Percentiles rank a stretch among this genome's conserved stretches.
phyloP scores from a whole-genome alignment of 2,329 filamentous ascomycete species.

The Botrytis byssoidea region DNA sequence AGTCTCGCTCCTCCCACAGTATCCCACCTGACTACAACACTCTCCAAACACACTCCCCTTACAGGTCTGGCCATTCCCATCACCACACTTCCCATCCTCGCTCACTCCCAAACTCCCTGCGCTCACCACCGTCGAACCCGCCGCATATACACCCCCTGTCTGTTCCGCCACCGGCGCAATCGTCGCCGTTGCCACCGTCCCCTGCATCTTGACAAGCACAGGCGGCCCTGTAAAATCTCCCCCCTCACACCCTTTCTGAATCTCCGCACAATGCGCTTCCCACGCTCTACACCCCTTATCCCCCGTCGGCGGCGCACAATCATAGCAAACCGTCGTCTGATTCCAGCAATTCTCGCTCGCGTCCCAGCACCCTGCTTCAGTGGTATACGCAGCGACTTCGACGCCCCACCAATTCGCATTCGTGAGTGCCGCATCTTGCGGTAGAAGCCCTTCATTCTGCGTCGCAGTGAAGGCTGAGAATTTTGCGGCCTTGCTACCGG shows the following conservation, averaged over 20 bases:
- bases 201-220: background rate
- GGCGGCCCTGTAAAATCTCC: conserved; percentile 49
- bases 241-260: conserved; percentile 46
- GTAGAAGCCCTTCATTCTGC: conserved; percentile 52
- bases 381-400: conserved; percentile 56
- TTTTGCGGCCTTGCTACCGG: conserved; percentile 3
- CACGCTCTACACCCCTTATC: conserved; percentile 58
- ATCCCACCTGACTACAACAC: conserved; percentile 14
- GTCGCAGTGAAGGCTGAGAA: conserved; percentile 21
- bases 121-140: background rate
- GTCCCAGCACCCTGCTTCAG: conserved; percentile 59
- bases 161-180: background rate
- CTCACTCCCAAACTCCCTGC: background rate
- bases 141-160: background rate
- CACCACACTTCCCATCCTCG: conserved; percentile 18
- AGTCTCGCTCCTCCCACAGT: background rate
- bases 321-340: conserved; percentile 61
- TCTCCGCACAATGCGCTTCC: conserved; percentile 58
- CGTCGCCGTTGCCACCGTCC: background rate
- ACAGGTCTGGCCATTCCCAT: conserved; percentile 3
- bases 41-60: conserved; percentile 14
- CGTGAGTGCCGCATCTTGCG: conserved; percentile 56
- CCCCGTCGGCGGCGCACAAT: conserved; percentile 57
- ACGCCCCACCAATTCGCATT: conserved; percentile 73
- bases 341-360: conserved; percentile 55